Evolutionary conservation across 116 monocot species (phyloP), one percentile per base, ranked within the genome.

Genomic region (Iris pallida): DNA sequence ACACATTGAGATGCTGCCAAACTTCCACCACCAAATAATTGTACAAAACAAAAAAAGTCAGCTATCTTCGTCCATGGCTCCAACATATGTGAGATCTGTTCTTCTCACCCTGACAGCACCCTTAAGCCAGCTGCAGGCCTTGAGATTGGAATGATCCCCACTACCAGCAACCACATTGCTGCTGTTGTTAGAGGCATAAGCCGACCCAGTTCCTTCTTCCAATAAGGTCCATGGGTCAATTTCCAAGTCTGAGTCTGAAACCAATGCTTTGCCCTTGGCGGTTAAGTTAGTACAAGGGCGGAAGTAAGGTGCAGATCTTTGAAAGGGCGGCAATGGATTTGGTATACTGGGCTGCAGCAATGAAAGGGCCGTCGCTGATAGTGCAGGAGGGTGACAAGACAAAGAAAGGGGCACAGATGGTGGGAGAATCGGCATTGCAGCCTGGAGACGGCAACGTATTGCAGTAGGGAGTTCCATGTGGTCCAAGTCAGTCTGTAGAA

Each of bases 161-260:
- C 84, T 47, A 55, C 40, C 54, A 8, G 79, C 61, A 20, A 78
- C 74, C 6, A 69, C 62, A 17, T 66, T 76, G 71, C 66, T 76
- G 72, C 66, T 71, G 30, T 61, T 73, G 67, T 54, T 71, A 4
- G 83, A 68, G 40, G 78, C 19, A 17, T 74, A 77, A 16, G 75
- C 64, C 45, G 76, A 84, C n/a, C 66, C 75, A 16, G 88, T 81
- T 7, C 98, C 98, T 75, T 99, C 98, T 77, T 99, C 98, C 8
- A 99, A 82, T 63, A 99, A 63, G 0, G 90, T 90, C 98, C 98
- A 99, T 16, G 93, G 93, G 63, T 99, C 98, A 13, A 90, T 78
- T 74, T 99, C 90, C 16, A 69, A n/a, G 43, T 93, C 90, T 42
- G 78, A 82, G 30, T 74, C 71, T 8, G 77, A 59, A 46, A 72